These are phyloP conservation scores for Strigomonas oncopelti DNA, from an alignment of 208 protist species.

Conservation along the genomic window DNA sequence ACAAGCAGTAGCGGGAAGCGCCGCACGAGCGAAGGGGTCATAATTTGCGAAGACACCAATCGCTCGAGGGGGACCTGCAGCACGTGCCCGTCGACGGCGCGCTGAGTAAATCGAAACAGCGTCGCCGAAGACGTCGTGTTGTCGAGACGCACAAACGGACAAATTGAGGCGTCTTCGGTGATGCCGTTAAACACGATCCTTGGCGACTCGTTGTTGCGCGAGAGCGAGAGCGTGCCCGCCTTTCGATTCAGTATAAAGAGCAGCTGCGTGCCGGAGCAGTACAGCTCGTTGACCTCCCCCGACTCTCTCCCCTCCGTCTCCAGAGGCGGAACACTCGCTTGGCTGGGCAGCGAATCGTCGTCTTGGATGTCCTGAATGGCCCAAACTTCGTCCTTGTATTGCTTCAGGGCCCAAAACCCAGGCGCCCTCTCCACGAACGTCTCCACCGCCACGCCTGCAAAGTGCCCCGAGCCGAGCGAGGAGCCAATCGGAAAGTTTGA, in stretches of 20 bases:
- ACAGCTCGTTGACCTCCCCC: constrained; percentile 24
- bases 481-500: constrained; percentile 44
- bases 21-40: constrained; percentile 67
- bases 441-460: constrained; percentile 69
- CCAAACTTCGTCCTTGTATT: constrained; percentile 47
- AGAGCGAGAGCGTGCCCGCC: constrained; percentile 68
- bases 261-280: constrained; percentile 66
- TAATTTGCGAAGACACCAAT: constrained; percentile 41
- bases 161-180: constrained; percentile 41
- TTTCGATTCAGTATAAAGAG: constrained; percentile 79
- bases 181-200: constrained; percentile 76
- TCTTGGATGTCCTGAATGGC: constrained; percentile 89
- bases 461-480: constrained; percentile 81
- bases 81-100: constrained; percentile 27
- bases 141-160: constrained; percentile 87
- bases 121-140: constrained; percentile 73
- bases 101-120: constrained; percentile 50
- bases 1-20: constrained; percentile 63
- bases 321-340: constrained; percentile 58
- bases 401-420: constrained; percentile 58
- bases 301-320: constrained; percentile 6
- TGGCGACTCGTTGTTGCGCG: constrained; percentile 71
- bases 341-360: constrained; percentile 72
- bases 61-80: constrained; percentile 41
- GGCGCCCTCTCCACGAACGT: constrained; percentile 48